Base-by-base conservation (phyloP, 1,284 basidiomycete species). In the Lentinula novae-zelandiae region DNA sequence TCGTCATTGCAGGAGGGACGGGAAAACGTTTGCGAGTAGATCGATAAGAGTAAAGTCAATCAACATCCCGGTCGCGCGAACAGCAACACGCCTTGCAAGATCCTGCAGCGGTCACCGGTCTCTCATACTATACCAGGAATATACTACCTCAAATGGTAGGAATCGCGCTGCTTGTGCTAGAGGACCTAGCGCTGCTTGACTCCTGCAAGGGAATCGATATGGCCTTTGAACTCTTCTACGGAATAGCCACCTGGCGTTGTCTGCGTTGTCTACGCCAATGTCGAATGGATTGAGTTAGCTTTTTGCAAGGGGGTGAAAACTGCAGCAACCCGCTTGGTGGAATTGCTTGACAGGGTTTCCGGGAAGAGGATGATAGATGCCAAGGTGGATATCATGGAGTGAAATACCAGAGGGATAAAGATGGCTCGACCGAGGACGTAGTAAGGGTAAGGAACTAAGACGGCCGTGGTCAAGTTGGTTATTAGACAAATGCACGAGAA, bases 11-110 rank as follows among this genome's bases (percentile, higher is more conserved):
- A n/a, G n/a, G n/a, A n/a, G n/a, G n/a, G 0, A 80, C 66, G 0
- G 82, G 83, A 64, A 87, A 87, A 58, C 71, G 76, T 65, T 86
- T 83, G 42, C 83, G 72, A 17, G 76, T 80, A 0, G 85, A 62
- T 89, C 85, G 20, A 89, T 81, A 27, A 90, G 68, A 0, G 73
- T 71, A 64, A 86, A 90, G 69, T 89, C 92, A 56, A 83, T 74
- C 5, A 74, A 75, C 80, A 91, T 80, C 7, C 90, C 91, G 64
- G 87, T 80, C 5, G 83, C 82, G 6, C 86, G 77, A 13, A 82
- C 81, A 8, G 81, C 77, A 66, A 90, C 75, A 7, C 81, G 74
- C 50, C 84, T 76, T 6, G 76, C 73, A 10, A 81, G 68, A 36
- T 73, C 69, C 58, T 90, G 86, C 31, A 93, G 76, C 0, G 72